Evolutionary conservation across 805 yeast genomes (phyloP), one percentile per base, ranked within the genome.

Genomic region (Saccharomycopsis sp.): DNA sequence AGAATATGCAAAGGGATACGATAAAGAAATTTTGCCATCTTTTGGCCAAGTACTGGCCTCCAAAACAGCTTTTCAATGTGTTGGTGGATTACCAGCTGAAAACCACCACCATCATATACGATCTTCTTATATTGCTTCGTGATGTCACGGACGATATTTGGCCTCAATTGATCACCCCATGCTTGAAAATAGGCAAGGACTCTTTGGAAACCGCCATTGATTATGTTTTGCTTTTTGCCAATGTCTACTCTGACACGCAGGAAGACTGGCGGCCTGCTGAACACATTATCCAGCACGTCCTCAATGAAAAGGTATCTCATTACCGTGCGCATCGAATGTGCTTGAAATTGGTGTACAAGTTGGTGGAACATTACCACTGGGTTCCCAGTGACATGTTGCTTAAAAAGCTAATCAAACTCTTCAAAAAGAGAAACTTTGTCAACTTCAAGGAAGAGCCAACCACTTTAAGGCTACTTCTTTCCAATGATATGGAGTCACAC

Each of bases 341-440:
- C n/a, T n/a, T 43, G 26, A 30, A 35, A 7, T 13, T 39, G 22
- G 40, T 25, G 5, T 6, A 18, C 12, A 6, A 10, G 15, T 17
- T 43, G 12, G 23, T 39, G 12, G 21, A 10, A 4, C 10, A 38
- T 9, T 42, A 38, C 32, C 29, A 20, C 6, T 41, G 45, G 45
- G n/a, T 18, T 19, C 38, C 29, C 16, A 20, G 18, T 26, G 42
- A 34, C 9, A 5, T 13, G n/a, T 35, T 35, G n/a, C 42, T 42
- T 12, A 46, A 46, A n/a, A 10, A 37, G 9, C 37, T 46, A 13
- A 30, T 46, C 5, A 42, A 42, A 17, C 22, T 46, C 16, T 25
- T 46, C 15, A 46, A 46, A 23, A 46, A 36, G 29, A 26, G 44
- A 15, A 46, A 46, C n/a, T 46, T 46, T 43, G 42, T 34, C 8